A percentile compares a stretch with the other conserved stretches of the same genome.
These are phyloP conservation scores for Rubia tinctorum DNA, from an alignment of 305 asterid species.

Conservation along the genomic window DNA sequence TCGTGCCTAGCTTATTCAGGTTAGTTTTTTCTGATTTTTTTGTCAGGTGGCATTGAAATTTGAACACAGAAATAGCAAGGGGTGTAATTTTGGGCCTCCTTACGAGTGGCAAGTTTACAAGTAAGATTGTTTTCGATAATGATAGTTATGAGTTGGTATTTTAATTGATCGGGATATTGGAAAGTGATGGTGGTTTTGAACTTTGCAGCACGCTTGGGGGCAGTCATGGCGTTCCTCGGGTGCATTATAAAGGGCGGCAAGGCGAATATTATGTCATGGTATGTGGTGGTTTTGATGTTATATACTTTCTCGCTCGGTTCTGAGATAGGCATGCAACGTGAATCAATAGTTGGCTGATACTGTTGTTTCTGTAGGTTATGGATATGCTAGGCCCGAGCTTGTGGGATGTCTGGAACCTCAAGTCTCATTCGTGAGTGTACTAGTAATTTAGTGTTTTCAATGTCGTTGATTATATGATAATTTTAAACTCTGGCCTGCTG, in stretches of 20 bases:
- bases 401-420: constrained; percentile 93
- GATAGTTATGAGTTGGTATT: constrained; percentile 17
- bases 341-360: background rate
- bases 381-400: constrained; percentile 95
- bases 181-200: constrained; percentile 16
- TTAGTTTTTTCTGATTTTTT: constrained; percentile 17
- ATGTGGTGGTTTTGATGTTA: constrained; percentile 16
- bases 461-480: background rate
- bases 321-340: background rate
- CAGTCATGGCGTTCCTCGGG: constrained; percentile 87
- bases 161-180: background rate
- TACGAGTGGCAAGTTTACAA: constrained; percentile 86
- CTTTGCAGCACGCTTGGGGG: constrained; percentile 70
- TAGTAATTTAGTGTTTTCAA: constrained; percentile 1
- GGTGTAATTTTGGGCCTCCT: constrained; percentile 85
- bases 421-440: constrained; percentile 52
- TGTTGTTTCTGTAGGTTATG: constrained; percentile 63
- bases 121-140: constrained; percentile 38
- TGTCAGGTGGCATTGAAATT: constrained; percentile 82
- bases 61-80: constrained; percentile 85
- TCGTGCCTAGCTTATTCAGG: constrained; percentile 10
- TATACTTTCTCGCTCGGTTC: background rate
- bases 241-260: constrained; percentile 84
- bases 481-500: constrained; percentile 5
- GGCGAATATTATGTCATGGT: constrained; percentile 88